Conservation (phyloP, 2,329 filamentous ascomycete species). For the Fusarium lateritium region DNA sequence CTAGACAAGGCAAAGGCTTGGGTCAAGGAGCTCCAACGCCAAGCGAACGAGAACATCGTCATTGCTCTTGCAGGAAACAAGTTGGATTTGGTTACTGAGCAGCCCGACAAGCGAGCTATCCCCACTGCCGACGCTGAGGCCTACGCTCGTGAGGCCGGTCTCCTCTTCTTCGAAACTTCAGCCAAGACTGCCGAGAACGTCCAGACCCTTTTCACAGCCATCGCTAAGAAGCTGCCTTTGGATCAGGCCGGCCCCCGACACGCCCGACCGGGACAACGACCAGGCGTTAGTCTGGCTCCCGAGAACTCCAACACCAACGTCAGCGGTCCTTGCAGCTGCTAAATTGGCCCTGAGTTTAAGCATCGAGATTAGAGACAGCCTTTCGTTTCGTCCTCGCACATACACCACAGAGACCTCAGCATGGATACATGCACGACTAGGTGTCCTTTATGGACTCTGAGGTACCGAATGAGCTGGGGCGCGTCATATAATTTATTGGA, state of each 20-base stretch:
- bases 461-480: conserved; percentile 50
- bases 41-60: conserved; percentile 99
- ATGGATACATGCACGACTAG: conserved; percentile 47
- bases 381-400: conserved; percentile 41
- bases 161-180: conserved; percentile 98
- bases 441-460: conserved; percentile 46
- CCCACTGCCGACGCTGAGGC: conserved; percentile 91
- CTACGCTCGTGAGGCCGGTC: conserved; percentile 91
- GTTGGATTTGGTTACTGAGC: conserved; percentile 93
- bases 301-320: conserved; percentile 72
- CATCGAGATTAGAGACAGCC: conserved; percentile 40
- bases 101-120: conserved; percentile 96
- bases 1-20: conserved; percentile 99
- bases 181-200: conserved; percentile 99
- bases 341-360: conserved; percentile 47
- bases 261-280: conserved; percentile 75
- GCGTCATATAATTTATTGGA: conserved; percentile 58
- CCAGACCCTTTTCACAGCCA: conserved; percentile 93
- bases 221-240: conserved; percentile 96
- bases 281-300: conserved; percentile 70
- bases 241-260: conserved; percentile 96
- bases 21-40: conserved; percentile 98
- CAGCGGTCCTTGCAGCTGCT: conserved; percentile 71
- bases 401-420: conserved; percentile 45
- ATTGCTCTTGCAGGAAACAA: conserved; percentile 99